phyloP scores from a whole-genome alignment of 2,329 filamentous ascomycete species.

The Ophiocordyceps sinensis region DNA sequence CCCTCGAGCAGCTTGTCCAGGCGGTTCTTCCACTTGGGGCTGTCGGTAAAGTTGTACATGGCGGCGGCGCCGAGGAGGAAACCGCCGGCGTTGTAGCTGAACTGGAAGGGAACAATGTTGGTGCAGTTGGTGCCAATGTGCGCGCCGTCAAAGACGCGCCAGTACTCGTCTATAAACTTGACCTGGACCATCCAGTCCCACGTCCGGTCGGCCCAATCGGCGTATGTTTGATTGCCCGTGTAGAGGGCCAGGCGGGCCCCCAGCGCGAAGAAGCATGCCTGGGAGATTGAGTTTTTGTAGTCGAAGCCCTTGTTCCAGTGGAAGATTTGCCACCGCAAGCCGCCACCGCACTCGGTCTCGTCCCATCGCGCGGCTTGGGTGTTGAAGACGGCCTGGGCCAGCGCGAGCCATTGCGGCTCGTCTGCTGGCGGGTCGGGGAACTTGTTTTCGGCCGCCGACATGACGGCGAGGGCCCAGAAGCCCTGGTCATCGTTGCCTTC shows the following conservation, averaged over 20 bases:
- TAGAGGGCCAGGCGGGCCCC: conserved; percentile 58
- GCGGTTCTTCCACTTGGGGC: conserved; percentile 40
- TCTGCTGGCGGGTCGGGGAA: conserved; percentile 43
- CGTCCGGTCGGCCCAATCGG: conserved; percentile 58
- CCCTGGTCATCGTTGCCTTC: conserved; percentile 65
- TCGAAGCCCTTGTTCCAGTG: conserved; percentile 68
- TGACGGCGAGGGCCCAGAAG: conserved; percentile 58
- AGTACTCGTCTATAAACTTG: conserved; percentile 43
- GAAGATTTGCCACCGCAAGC: conserved; percentile 75
- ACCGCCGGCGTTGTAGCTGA: conserved; percentile 54
- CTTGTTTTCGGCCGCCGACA: conserved; percentile 55
- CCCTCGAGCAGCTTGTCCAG: conserved; percentile 41
- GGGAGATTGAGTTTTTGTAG: conserved; percentile 57
- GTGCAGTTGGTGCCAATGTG: conserved; percentile 43
- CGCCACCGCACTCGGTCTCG: conserved; percentile 51
- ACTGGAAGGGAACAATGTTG: conserved; percentile 45
- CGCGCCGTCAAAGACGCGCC: conserved; percentile 48
- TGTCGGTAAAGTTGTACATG: conserved; percentile 49
- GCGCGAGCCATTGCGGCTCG: conserved; percentile 51
- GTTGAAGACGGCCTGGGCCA: conserved; percentile 72
- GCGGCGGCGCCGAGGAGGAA: conserved; percentile 53
- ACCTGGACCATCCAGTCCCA: conserved; percentile 54
- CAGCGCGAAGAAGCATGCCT: conserved; percentile 48
- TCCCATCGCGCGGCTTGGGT: conserved; percentile 66
- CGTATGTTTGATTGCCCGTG: conserved; percentile 64